Conservation (phyloP, 441 rosid species). For the Pelargonium australe region DNA sequence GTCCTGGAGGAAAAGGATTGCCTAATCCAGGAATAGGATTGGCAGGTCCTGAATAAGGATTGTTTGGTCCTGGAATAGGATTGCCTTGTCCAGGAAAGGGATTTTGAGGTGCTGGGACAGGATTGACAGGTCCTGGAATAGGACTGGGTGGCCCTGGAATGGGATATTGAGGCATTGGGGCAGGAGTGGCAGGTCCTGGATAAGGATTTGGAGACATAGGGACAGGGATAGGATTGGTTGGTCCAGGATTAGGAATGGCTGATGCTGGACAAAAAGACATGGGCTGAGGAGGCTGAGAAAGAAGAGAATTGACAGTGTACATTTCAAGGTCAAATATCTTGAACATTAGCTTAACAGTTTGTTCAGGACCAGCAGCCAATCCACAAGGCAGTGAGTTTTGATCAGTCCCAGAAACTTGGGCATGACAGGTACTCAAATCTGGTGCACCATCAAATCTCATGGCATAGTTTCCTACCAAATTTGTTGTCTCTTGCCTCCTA, state of each 20-base stretch:
- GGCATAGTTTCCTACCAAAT: constrained; percentile 56
- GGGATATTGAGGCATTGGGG: constrained; percentile 10
- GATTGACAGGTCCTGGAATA: constrained; percentile 9
- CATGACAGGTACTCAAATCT: constrained; percentile 65
- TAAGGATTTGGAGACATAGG: constrained; percentile 13
- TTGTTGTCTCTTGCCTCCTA: constrained; percentile 66
- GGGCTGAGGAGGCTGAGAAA: constrained; percentile 65
- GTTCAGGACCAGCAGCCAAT: constrained; percentile 55
- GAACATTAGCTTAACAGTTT: constrained; percentile 43
- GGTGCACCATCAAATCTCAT: constrained; percentile 72
- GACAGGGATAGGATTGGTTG: constrained; percentile 34
- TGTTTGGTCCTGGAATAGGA: constrained; percentile 9
- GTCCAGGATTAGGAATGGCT: constrained; percentile 42
- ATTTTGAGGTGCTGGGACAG: background rate
- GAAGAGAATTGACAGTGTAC: constrained; percentile 50
- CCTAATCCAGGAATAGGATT: constrained; percentile 15
- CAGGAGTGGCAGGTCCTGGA: constrained; percentile 17
- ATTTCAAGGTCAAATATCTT: constrained; percentile 51
- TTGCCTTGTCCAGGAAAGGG: constrained; percentile 10
- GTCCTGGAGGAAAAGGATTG: background rate
- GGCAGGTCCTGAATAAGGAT: constrained; percentile 9
- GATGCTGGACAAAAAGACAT: constrained; percentile 61
- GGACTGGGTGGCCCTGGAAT: constrained; percentile 6
- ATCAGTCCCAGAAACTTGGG: constrained; percentile 49
- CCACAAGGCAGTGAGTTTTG: constrained; percentile 44